Base-by-base conservation (phyloP, 2,329 filamentous ascomycete species). In the Hymenoscyphus occultus region DNA sequence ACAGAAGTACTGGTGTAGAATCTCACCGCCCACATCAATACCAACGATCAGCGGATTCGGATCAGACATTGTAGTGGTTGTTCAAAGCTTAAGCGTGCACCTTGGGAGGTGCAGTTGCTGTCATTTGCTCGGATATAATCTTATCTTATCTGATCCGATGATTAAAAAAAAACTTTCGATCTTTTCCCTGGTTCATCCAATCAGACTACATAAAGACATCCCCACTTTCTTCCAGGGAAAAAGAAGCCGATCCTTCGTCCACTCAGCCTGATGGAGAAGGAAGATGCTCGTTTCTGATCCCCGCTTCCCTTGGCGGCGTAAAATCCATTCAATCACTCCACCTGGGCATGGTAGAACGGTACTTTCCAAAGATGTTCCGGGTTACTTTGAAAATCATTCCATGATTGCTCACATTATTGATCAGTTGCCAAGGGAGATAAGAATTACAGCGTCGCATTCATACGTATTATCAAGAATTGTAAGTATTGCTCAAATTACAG, bases 71-170 rank as follows among this genome's bases (percentile, higher is more conserved):
- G 45, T n/a, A n/a, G 42, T 48, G 35, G 35, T 35, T 35, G 35
- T 35, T 35, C 35, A 35, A 35, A 35, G 9, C 9, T 35, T 35
- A 10, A 35, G 35, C 35, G 5, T 35, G 35, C 9, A 10, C 35
- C 35, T 1, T 22, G 45, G 45, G 22, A 51, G 45, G 45, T 22
- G 45, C 45, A 51, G 45, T 10, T 51, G 19, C 19, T 51, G 45
- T 5, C n/a, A 19, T 22, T 51, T 51, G n/a, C 45, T 51, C 22
- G 45, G 45, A 51, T n/a, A 51, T 51, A 51, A 51, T 51, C 45
- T 51, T 51, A 51, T 51, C 45, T 51, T 51, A 51, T 51, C 45
- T 51, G 45, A 51, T 51, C 45, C 45, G 45, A 51, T 51, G 45
- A 51, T 51, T 51, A n/a, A 51, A 51, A 51, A 51, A 48, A 51